Evolutionary conservation across 768 basidiomycete species (phyloP).

Genomic region (Auriscalpium orientale): DNA sequence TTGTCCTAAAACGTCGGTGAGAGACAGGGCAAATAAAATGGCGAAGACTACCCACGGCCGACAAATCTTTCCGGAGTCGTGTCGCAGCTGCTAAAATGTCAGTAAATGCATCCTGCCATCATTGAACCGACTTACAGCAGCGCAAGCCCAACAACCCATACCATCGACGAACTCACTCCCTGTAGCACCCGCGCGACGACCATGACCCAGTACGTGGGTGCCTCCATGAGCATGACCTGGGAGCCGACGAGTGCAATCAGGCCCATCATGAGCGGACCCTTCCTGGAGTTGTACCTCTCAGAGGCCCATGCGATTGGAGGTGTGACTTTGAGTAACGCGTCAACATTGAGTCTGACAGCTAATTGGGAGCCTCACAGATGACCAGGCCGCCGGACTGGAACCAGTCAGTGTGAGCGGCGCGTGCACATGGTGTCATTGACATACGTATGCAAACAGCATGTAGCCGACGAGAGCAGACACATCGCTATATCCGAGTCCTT

Average conservation of each 20-base stretch:
- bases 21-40: not conserved
- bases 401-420: not conserved
- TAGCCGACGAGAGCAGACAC: conserved; percentile 30
- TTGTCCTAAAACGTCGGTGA: conserved; percentile 21
- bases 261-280: conserved; percentile 24
- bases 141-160: conserved; percentile 35
- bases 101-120: not conserved
- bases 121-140: conserved; percentile 23
- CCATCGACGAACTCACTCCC: conserved; percentile 32
- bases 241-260: conserved; percentile 27
- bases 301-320: conserved; percentile 29
- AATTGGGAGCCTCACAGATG: conserved; percentile 18
- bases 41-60: conserved; percentile 23
- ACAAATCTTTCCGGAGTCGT: conserved; percentile 26
- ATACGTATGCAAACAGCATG: conserved; percentile 33
- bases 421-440: conserved; percentile 6
- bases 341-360: not conserved
- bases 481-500: conserved; percentile 25
- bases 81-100: conserved; percentile 24
- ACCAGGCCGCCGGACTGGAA: conserved; percentile 26
- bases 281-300: conserved; percentile 26
- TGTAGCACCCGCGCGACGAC: conserved; percentile 30
- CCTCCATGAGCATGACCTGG: conserved; percentile 34
- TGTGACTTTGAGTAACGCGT: conserved; percentile 21
- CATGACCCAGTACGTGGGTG: conserved; percentile 32